Percentiles rank a stretch among this genome's conserved stretches.
These are phyloP conservation scores for Saprolegnia diclina DNA, from an alignment of 352 stramenopile genomes.

Conservation along the genomic window DNA sequence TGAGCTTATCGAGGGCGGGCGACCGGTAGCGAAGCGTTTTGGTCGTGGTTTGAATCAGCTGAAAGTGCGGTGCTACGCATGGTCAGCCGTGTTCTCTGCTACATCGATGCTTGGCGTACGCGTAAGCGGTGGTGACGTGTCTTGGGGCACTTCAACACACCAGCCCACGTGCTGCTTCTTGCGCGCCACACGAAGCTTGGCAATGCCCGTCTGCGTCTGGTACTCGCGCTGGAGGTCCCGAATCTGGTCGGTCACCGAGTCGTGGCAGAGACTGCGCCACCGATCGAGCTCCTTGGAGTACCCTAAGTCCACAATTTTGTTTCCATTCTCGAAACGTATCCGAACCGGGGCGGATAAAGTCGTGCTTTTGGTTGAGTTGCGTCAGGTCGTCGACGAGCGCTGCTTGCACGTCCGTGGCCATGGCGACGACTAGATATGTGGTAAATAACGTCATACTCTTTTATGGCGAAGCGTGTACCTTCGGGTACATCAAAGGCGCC, in stretches of 20 bases:
- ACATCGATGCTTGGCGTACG: not conserved
- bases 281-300: constrained; percentile 57
- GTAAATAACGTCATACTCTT: not conserved
- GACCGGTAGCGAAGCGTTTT: constrained; percentile 62
- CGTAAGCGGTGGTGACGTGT: not conserved
- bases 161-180: constrained; percentile 25
- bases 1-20: constrained; percentile 53
- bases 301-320: constrained; percentile 24
- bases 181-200: constrained; percentile 15
- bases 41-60: constrained; percentile 60
- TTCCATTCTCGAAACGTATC: not conserved
- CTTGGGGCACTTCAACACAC: constrained; percentile 25
- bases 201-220: constrained; percentile 17
- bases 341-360: constrained; percentile 39
- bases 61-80: constrained; percentile 1
- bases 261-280: constrained; percentile 45
- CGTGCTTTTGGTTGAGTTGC: constrained; percentile 49
- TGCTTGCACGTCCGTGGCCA: constrained; percentile 41
- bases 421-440: constrained; percentile 24
- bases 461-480: not conserved
- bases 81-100: not conserved
- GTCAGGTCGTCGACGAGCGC: constrained; percentile 61
- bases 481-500: constrained; percentile 7
- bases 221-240: constrained; percentile 57
- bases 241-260: constrained; percentile 38